A percentile compares a stretch with the other conserved stretches of the same genome.
Conservation (phyloP, 2,329 filamentous ascomycete species). For the Thielaviopsis populi region DNA sequence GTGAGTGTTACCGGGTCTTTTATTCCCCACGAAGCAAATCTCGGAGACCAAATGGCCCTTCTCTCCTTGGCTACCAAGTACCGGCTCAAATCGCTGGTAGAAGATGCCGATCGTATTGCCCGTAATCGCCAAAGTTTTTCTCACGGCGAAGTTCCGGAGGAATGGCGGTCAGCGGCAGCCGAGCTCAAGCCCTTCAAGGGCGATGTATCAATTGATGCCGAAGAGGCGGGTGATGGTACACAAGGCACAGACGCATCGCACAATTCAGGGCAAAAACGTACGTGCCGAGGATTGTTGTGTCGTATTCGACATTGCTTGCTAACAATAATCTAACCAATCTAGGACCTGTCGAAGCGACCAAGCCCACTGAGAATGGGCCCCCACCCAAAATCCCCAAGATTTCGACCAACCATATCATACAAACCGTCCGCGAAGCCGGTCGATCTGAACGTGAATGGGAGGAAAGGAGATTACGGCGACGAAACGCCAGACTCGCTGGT, state of each 20-base stretch:
- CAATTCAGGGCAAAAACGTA: constrained; percentile 13
- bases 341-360: constrained; percentile 18
- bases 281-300: not conserved
- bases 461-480: constrained; percentile 53
- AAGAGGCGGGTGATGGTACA: not conserved
- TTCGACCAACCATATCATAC: constrained; percentile 35
- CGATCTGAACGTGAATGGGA: constrained; percentile 56
- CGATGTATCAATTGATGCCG: constrained; percentile 18
- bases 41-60: constrained; percentile 71
- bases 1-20: constrained; percentile 49
- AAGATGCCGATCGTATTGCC: constrained; percentile 59
- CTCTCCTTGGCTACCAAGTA: constrained; percentile 74
- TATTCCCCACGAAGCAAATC: constrained; percentile 57
- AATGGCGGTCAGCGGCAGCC: constrained; percentile 58
- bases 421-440: constrained; percentile 45
- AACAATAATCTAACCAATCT: not conserved
- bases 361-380: constrained; percentile 20
- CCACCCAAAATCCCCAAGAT: constrained; percentile 34
- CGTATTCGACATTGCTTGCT: not conserved
- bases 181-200: constrained; percentile 28
- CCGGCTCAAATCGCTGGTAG: constrained; percentile 56
- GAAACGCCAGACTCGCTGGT: constrained; percentile 46
- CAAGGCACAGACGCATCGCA: not conserved
- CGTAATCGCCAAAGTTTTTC: constrained; percentile 60
- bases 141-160: constrained; percentile 61